Percentiles rank a stretch among this genome's conserved stretches.
These are phyloP conservation scores for Daedaleopsis sinensis DNA, from an alignment of 768 basidiomycete genomes.

Conservation along the genomic window DNA sequence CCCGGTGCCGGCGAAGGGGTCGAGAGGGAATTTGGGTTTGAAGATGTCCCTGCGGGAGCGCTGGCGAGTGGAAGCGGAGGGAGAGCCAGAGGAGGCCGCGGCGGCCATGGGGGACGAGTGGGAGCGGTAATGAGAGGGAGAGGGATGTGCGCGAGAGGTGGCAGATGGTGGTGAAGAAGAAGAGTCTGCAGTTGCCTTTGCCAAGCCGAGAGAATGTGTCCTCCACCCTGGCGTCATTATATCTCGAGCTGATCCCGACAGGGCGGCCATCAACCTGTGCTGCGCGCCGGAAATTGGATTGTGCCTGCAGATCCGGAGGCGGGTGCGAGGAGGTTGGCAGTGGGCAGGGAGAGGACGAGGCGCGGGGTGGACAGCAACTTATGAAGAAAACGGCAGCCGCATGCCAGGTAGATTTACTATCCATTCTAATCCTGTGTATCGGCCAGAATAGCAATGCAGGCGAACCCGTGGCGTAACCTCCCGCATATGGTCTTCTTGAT, in stretches of 20 bases:
- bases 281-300: background rate
- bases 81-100: conserved; percentile 11
- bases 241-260: conserved; percentile 9
- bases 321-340: background rate
- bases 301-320: background rate
- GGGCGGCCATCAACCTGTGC: background rate
- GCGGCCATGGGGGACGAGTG: background rate
- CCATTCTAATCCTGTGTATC: background rate
- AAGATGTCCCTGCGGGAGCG: conserved; percentile 30
- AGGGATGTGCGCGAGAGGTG: background rate
- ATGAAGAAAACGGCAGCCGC: too few relatives aligned
- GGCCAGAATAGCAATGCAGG: background rate
- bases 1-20: conserved; percentile 36
- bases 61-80: background rate
- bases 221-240: conserved; percentile 20
- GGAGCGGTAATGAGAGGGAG: background rate
- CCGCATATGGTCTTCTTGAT: background rate
- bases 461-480: background rate
- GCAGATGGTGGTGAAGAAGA: background rate
- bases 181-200: too few relatives aligned
- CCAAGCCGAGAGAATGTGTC: background rate
- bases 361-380: too few relatives aligned
- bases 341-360: background rate
- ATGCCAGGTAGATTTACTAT: too few relatives aligned
- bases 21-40: conserved; percentile 37